Percentiles rank a stretch among this genome's conserved stretches.
phyloP scores from a whole-genome alignment of 139 green algal genomes.

The Chlorella sp. region DNA sequence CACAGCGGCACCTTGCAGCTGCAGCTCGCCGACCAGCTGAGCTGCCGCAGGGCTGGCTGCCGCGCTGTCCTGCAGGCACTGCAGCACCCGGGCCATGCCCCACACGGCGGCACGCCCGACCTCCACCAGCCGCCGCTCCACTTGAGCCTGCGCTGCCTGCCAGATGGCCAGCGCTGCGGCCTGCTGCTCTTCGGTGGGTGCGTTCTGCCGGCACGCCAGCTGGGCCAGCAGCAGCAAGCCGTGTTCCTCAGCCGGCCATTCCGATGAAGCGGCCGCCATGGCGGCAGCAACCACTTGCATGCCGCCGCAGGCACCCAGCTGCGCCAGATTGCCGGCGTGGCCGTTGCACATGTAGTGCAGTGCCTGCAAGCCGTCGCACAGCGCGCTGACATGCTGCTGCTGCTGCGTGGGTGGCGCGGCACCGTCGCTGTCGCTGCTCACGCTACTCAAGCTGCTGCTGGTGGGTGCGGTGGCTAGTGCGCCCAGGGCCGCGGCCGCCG shows the following conservation, averaged over 20 bases:
- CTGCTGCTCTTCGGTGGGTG: background rate
- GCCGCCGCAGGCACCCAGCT: conserved; percentile 10
- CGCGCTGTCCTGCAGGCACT: conserved; percentile 2
- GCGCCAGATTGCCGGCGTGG: conserved; percentile 6
- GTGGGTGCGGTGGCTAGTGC: background rate
- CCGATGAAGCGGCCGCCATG: background rate
- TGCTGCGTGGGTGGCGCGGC: background rate
- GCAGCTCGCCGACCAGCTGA: conserved; percentile 5
- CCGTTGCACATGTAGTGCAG: conserved; percentile 17
- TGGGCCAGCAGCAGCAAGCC: conserved; percentile 23
- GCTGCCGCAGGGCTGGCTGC: background rate
- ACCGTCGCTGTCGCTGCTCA: background rate
- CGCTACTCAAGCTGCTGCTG: background rate
- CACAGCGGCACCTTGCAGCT: conserved; percentile 4
- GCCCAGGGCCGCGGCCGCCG: background rate
- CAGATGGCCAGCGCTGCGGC: conserved; percentile 16
- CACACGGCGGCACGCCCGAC: conserved; percentile 12
- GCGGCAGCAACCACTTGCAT: background rate
- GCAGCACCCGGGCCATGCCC: conserved; percentile 16
- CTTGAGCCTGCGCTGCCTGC: conserved; percentile 18
- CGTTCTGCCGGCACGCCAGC: conserved; percentile 24
- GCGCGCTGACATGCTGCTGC: too few species aligned
- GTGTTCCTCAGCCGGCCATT: background rate
- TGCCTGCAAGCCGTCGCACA: background rate
- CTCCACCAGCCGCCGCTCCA: conserved; percentile 5